Base-by-base conservation (phyloP, 164 flowering plant genomes). In the Kingdonia uniflora region DNA sequence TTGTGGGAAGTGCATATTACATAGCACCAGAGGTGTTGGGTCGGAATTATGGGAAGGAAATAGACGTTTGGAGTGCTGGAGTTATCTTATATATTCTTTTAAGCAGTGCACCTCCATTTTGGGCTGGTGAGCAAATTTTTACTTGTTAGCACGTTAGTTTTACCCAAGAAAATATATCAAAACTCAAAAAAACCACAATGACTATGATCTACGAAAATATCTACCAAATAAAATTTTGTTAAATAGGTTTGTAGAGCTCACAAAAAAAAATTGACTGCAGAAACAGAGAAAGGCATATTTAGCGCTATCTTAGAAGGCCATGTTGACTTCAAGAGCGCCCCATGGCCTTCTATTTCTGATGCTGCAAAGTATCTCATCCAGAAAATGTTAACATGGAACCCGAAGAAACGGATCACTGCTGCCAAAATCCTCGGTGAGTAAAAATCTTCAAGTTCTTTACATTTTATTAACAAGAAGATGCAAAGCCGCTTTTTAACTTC, bases 51-150 rank as follows among this genome's bases (percentile, higher is more conserved):
- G 95, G 95, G 37, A 86, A 86, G 70, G 97, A 90, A 68, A 75
- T 78, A 6, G 97, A 90, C 66, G 83, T 89, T 6, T 89, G 97
- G 97, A 89, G 97, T 74, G 92, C 97, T 44, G 97, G 97, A 42
- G 80, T 89, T 64, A 89, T 89, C 33, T 59, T 89, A n/a, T 89
- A 85, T 65, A 79, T 89, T 62, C 95, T 89, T 65, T 65, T 89
- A 14, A 49, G 85, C 66, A 95, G 97, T 24, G 72, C 62, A 19
- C 95, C 97, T 64, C 97, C 97, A 24, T 90, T 86, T 66, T 86
- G 85, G 87, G 95, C 74, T 33, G 97, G 95, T 89, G 74, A 49
- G 29, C 20, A 51, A 35, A 49, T 24, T 29, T 19, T 41, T 11
- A 16, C 2, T 17, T 0, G 8, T 29, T 29, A 29, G 35, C 8